phyloP scores from a whole-genome alignment of 2,329 filamentous ascomycete genomes.

The Aspergillus eucalypticola region DNA sequence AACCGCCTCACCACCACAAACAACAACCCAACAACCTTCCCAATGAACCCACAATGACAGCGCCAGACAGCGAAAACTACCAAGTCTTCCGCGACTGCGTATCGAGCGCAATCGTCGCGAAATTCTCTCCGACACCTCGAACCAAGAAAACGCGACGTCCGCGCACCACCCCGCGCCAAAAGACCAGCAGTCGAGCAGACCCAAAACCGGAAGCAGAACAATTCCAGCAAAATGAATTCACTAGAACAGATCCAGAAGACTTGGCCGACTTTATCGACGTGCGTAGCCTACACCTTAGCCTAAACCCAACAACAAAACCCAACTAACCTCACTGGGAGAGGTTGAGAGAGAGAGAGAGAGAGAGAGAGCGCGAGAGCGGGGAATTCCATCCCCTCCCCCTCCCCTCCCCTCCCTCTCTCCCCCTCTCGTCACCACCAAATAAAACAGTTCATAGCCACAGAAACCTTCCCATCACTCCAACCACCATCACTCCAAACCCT shows the following conservation, averaged over 20 bases:
- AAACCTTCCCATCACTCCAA: slow-evolving; percentile 64
- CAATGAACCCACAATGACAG: slow-evolving; percentile 23
- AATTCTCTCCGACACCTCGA: slow-evolving; percentile 49
- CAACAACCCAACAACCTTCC: background rate
- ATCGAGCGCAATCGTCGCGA: slow-evolving; percentile 67
- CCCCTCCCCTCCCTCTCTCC: background rate
- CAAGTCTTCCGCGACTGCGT: slow-evolving; percentile 73
- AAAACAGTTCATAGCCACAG: slow-evolving; percentile 65
- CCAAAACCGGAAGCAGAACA: background rate
- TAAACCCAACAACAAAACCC: background rate
- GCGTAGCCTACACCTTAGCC: slow-evolving; percentile 17
- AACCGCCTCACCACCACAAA: background rate
- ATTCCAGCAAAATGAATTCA: background rate
- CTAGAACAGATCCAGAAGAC: slow-evolving; percentile 59
- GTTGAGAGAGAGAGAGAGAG: background rate
- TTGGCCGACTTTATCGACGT: slow-evolving; percentile 76
- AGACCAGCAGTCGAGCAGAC: background rate
- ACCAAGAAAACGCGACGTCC: slow-evolving; percentile 41
- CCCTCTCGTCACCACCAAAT: background rate
- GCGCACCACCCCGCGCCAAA: background rate
- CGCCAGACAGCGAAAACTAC: slow-evolving; percentile 55
- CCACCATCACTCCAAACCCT: slow-evolving; percentile 63
- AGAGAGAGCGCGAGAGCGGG: background rate
- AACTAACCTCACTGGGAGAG: background rate
- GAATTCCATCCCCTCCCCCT: background rate